These are phyloP conservation scores for Cordyceps javanica DNA, from an alignment of 2,329 filamentous ascomycete genomes.

Conservation along the genomic window DNA sequence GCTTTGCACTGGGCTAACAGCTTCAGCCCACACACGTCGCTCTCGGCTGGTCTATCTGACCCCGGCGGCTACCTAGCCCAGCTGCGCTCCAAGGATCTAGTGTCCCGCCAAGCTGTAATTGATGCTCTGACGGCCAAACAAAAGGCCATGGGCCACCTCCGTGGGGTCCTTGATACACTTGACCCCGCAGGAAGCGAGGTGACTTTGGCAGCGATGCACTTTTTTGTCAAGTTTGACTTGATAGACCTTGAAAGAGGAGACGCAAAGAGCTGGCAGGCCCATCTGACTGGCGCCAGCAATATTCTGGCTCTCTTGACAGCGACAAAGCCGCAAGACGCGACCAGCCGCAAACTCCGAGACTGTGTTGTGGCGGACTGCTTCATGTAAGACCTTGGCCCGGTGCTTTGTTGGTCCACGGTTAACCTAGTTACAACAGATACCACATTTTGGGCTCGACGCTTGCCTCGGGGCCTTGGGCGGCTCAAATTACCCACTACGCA, in stretches of 20 bases:
- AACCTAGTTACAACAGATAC: slow-evolving; percentile 28
- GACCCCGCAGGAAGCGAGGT: slow-evolving; percentile 39
- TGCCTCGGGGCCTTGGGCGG: slow-evolving; percentile 30
- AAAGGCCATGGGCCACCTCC: slow-evolving; percentile 38
- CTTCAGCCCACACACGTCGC: slow-evolving; percentile 28
- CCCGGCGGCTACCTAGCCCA: slow-evolving; percentile 31
- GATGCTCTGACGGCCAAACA: slow-evolving; percentile 43
- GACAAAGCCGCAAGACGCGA: slow-evolving; percentile 22
- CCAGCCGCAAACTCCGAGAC: slow-evolving; percentile 34
- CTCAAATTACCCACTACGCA: slow-evolving; percentile 33
- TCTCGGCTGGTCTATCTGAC: slow-evolving; percentile 26
- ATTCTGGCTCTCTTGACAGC: slow-evolving; percentile 33
- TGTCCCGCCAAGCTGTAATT: slow-evolving; percentile 35
- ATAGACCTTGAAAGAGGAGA: slow-evolving; percentile 40
- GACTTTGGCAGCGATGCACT: slow-evolving; percentile 41
- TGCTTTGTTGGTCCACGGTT: background rate
- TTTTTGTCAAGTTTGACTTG: slow-evolving; percentile 47
- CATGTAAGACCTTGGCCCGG: slow-evolving; percentile 30
- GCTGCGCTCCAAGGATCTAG: slow-evolving; percentile 32
- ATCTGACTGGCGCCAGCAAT: slow-evolving; percentile 39
- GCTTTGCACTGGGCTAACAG: slow-evolving; percentile 44
- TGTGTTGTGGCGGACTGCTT: slow-evolving; percentile 43
- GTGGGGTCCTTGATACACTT: slow-evolving; percentile 32
- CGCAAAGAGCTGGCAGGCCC: slow-evolving; percentile 37
- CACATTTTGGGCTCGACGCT: slow-evolving; percentile 34